These are phyloP conservation scores for Decorospora gaudefroyi DNA, from an alignment of 2,329 filamentous ascomycete species.

Conservation along the genomic window DNA sequence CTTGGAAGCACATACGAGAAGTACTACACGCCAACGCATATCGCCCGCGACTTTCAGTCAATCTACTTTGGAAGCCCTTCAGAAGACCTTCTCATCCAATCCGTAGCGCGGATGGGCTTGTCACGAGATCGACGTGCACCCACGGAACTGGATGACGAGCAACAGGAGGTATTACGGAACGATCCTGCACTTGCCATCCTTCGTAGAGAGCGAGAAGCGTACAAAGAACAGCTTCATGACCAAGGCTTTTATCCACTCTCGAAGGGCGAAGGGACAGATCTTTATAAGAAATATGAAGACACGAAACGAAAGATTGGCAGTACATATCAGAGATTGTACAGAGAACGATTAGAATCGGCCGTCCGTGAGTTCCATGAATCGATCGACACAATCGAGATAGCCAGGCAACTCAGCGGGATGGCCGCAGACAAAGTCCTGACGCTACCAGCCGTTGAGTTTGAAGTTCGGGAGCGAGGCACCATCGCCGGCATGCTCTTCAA, in stretches of 20 bases:
- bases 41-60: slow-evolving; percentile 19
- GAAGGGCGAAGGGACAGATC: slow-evolving; percentile 15
- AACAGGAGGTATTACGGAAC: slow-evolving; percentile 19
- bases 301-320: slow-evolving; percentile 18
- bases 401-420: slow-evolving; percentile 21
- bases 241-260: slow-evolving; percentile 18
- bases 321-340: slow-evolving; percentile 16
- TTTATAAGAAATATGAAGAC: slow-evolving; percentile 20
- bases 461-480: slow-evolving; percentile 22
- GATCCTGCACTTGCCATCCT: slow-evolving; percentile 15
- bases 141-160: slow-evolving; percentile 16
- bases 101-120: slow-evolving; percentile 19
- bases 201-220: slow-evolving; percentile 12
- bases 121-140: slow-evolving; percentile 20
- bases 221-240: slow-evolving; percentile 17
- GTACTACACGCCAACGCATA: slow-evolving; percentile 24
- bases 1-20: slow-evolving; percentile 19
- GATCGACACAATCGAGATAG: slow-evolving; percentile 25
- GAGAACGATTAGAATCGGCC: slow-evolving; percentile 14
- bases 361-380: slow-evolving; percentile 21
- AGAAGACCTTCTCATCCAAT: slow-evolving; percentile 24
- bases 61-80: slow-evolving; percentile 24
- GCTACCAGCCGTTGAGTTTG: slow-evolving; percentile 16
- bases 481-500: slow-evolving; percentile 26
- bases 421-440: slow-evolving; percentile 19